phyloP scores from a whole-genome alignment of 495 filamentous ascomycete genomes.

The Trichoderma orchidacearum region DNA sequence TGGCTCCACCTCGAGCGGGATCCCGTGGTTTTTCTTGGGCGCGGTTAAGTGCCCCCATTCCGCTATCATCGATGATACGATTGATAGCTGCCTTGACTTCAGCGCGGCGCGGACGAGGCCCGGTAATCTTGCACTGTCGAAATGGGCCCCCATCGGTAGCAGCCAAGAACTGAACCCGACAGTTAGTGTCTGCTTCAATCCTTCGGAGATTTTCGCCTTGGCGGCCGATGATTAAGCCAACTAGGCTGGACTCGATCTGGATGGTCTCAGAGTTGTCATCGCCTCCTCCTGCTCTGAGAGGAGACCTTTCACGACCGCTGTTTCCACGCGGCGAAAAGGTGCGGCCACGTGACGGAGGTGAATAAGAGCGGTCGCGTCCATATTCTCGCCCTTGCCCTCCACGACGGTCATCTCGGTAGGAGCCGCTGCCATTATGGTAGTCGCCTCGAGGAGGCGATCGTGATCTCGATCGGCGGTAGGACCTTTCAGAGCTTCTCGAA shows the following conservation, averaged over 20 bases:
- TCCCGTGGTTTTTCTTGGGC: conserved; percentile 17
- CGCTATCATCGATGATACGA: conserved; percentile 71
- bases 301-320: conserved; percentile 39
- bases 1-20: conserved; percentile 17
- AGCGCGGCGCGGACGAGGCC: conserved; percentile 47
- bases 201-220: conserved; percentile 70
- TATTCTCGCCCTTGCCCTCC: conserved; percentile 38
- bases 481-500: conserved; percentile 26
- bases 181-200: conserved; percentile 60
- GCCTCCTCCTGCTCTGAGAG: conserved; percentile 31
- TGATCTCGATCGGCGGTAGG: conserved; percentile 46
- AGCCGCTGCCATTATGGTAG: conserved; percentile 55
- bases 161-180: conserved; percentile 73
- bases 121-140: conserved; percentile 66
- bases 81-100: conserved; percentile 63
- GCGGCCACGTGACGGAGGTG: conserved; percentile 37
- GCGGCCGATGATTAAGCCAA: conserved; percentile 73
- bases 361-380: conserved; percentile 49
- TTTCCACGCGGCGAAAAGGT: conserved; percentile 34
- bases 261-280: conserved; percentile 58
- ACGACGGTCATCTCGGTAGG: conserved; percentile 62
- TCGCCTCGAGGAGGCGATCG: conserved; percentile 52
- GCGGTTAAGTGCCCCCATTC: conserved; percentile 39
- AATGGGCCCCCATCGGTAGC: conserved; percentile 46
- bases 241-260: conserved; percentile 60